Evolutionary conservation across 2,329 filamentous ascomycete species (phyloP).

Genomic region (Pseudogymnoascus sp.): DNA sequence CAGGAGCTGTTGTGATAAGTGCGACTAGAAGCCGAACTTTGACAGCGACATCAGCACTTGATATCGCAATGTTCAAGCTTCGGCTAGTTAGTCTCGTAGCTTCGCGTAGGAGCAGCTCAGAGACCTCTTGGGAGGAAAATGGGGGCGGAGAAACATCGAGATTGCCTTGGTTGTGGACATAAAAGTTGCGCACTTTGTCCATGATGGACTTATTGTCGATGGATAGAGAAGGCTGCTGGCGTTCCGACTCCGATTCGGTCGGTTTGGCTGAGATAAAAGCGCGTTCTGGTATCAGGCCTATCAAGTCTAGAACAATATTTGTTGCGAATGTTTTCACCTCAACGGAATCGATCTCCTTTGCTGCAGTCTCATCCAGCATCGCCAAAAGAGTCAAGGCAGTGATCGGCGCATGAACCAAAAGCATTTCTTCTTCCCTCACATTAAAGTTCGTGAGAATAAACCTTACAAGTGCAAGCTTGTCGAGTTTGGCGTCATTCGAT

Average conservation of each 20-base stretch:
- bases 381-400: constrained; percentile 54
- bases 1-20: constrained; percentile 46
- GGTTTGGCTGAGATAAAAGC: constrained; percentile 42
- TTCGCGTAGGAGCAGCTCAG: constrained; percentile 57
- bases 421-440: constrained; percentile 91
- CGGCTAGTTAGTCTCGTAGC: constrained; percentile 45
- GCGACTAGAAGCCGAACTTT: constrained; percentile 53
- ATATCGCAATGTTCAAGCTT: constrained; percentile 35
- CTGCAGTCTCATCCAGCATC: constrained; percentile 50
- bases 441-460: constrained; percentile 89
- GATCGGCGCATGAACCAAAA: constrained; percentile 74
- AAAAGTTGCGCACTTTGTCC: constrained; percentile 57
- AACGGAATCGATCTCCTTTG: constrained; percentile 21
- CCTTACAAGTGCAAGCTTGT: constrained; percentile 63
- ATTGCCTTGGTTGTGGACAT: constrained; percentile 62
- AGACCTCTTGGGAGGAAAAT: constrained; percentile 46
- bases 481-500: constrained; percentile 38
- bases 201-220: constrained; percentile 46
- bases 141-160: constrained; percentile 55
- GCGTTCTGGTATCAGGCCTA: constrained; percentile 58
- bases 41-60: constrained; percentile 43
- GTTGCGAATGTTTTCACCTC: constrained; percentile 30
- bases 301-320: constrained; percentile 46
- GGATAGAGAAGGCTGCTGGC: constrained; percentile 21
- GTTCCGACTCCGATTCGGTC: constrained; percentile 22